Base-by-base conservation (phyloP, 352 stramenopile species). In the Pythium utonaiense region DNA sequence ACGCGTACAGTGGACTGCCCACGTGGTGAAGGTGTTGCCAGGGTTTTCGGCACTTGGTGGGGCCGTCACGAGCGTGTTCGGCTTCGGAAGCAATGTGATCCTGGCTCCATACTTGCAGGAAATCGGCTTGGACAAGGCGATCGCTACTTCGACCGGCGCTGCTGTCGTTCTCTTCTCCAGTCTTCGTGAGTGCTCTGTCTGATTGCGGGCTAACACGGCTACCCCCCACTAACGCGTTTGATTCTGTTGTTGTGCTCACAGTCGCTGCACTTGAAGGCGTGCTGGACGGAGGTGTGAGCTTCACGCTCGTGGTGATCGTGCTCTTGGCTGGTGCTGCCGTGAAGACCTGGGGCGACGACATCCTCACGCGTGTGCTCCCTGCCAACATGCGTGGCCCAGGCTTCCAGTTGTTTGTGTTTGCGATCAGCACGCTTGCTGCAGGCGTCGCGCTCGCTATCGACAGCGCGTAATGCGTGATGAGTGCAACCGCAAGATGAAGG, bases 71-170 rank as follows among this genome's bases (percentile, higher is more conserved):
- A 50, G 61, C 21, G 21, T 54, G 13, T 33, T 62, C 13, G 61
- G 53, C 28, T 57, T 68, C 28, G 61, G 61, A 14, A 68, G 61
- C 48, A 53, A 68, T 9, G 28, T 68, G 19, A 50, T 68, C 4
- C 22, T 68, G 19, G 30, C 45, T n/a, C 61, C 61, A 9, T 68
- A 55, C 31, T 30, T 62, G 6, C 36, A 63, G 17, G 38, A 61
- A 16, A 31, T n/a, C 17, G 61, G 61, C 22, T 47, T 68, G 8
- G 53, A 61, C 21, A 44, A 58, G n/a, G 51, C 53, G 17, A 33
- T 62, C 33, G 61, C 61, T 7, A 33, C 17, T 17, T 47, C 48
- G 21, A 68, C 61, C 10, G 53, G 61, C 17, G 31, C 61, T 1
- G 57, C 48, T 13, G 34, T 68, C 38, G 61, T 51, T 27, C 61